Percentiles rank a stretch among this genome's conserved stretches.
Conservation (phyloP, 2,329 filamentous ascomycete species). For the Xenosphaeropsis pyriputrescens region DNA sequence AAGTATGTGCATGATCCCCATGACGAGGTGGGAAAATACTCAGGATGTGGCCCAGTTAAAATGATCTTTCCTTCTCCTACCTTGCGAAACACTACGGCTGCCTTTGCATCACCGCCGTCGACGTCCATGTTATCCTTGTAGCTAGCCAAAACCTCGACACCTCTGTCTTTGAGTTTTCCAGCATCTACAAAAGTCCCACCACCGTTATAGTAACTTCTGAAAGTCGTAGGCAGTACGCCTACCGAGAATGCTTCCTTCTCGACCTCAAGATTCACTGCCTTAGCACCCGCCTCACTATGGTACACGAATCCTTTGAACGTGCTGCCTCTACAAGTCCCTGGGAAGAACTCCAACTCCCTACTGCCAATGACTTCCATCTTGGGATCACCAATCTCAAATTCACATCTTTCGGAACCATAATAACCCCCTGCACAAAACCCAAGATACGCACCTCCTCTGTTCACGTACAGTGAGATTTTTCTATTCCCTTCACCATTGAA, state of each 20-base stretch:
- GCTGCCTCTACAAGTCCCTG: constrained; percentile 69
- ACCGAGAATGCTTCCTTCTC: constrained; percentile 39
- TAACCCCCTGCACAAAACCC: constrained; percentile 94
- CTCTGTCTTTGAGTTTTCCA: constrained; percentile 39
- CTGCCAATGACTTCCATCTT: constrained; percentile 73
- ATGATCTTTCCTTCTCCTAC: constrained; percentile 69
- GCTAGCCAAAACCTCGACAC: constrained; percentile 68
- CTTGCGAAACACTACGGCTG: constrained; percentile 72
- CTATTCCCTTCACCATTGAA: constrained; percentile 83
- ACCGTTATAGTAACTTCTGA: constrained; percentile 82
- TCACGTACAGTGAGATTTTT: constrained; percentile 72
- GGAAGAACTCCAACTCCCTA: constrained; percentile 79
- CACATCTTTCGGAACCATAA: constrained; percentile 67
- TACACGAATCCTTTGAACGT: constrained; percentile 88
- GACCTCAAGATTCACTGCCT: constrained; percentile 54
- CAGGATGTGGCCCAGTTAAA: constrained; percentile 80
- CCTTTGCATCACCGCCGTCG: constrained; percentile 60
- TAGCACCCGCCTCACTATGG: constrained; percentile 71
- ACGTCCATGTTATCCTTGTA: constrained; percentile 66
- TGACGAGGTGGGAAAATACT: constrained; percentile 38
- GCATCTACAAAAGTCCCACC: constrained; percentile 87
- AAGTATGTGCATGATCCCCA: constrained; percentile 1
- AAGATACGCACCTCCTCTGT: constrained; percentile 70
- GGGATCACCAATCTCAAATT: constrained; percentile 80
- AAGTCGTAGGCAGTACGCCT: constrained; percentile 40